A percentile compares a stretch with the other conserved stretches of the same genome.
Evolutionary conservation across 2,329 filamentous ascomycete species (phyloP).

Genomic region (Paradendryphiella salina): DNA sequence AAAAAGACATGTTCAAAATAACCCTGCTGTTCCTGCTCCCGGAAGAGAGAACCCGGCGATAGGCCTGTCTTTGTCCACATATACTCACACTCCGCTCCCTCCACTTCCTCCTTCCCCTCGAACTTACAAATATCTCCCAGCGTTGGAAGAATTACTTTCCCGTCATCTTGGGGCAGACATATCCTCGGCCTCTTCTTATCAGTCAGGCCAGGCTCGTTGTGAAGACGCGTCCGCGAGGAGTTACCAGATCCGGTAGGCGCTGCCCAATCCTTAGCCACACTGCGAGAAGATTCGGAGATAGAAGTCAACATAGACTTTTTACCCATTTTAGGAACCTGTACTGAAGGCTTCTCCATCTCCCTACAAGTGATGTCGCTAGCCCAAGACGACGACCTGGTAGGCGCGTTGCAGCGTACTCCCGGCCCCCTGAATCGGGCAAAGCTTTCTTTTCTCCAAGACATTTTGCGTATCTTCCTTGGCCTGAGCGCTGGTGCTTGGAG

Average conservation of each 20-base stretch:
- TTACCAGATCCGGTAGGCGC: neutral
- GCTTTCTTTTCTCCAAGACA: too few species aligned
- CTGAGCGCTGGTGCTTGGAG: neutral
- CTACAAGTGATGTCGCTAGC: too few species aligned
- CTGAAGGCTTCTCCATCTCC: too few species aligned
- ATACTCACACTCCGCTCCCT: too few species aligned
- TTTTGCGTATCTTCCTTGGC: too few species aligned
- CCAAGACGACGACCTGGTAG: too few species aligned
- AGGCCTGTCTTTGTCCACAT: neutral
- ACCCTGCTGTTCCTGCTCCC: neutral
- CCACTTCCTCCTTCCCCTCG: neutral
- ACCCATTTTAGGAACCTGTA: too few species aligned
- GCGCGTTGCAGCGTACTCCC: too few species aligned
- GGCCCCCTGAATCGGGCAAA: too few species aligned
- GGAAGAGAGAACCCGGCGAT: neutral
- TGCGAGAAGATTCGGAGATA: too few species aligned
- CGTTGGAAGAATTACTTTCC: neutral
- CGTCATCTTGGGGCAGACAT: neutral
- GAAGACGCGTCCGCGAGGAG: neutral
- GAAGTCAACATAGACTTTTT: too few species aligned
- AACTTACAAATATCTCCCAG: neutral
- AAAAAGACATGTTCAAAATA: neutral
- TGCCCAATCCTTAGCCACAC: too few species aligned
- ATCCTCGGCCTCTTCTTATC: neutral
- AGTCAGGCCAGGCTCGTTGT: neutral